phyloP scores from a whole-genome alignment of 1,139 yeast genomes.

The Kurtzmaniella quercitrusa region DNA sequence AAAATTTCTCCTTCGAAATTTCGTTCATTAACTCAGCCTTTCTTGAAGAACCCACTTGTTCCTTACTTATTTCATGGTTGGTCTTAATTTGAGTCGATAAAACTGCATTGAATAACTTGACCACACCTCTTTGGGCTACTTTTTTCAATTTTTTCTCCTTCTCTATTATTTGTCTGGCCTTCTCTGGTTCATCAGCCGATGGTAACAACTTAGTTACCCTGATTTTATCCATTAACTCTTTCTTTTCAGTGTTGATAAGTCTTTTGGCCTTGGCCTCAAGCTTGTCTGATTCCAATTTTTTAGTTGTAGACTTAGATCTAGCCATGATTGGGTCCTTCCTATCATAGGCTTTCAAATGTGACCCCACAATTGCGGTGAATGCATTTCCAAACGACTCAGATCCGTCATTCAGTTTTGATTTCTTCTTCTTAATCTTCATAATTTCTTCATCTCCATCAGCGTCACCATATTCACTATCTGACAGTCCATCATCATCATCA shows the following conservation, averaged over 20 bases:
- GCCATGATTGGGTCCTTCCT: constrained; percentile 88
- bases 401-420: constrained; percentile 59
- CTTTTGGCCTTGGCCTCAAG: constrained; percentile 81
- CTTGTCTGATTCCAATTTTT: constrained; percentile 75
- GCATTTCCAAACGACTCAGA: constrained; percentile 77
- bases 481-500: constrained; percentile 17
- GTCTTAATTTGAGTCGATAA: constrained; percentile 76
- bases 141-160: constrained; percentile 73
- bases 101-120: constrained; percentile 85
- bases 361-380: constrained; percentile 76
- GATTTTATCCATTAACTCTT: constrained; percentile 59
- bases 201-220: constrained; percentile 70
- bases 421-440: constrained; percentile 48
- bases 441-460: constrained; percentile 31
- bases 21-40: constrained; percentile 69
- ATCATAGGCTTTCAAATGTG: constrained; percentile 83
- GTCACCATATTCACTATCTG: constrained; percentile 21
- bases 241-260: constrained; percentile 68
- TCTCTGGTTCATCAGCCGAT: constrained; percentile 45
- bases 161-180: constrained; percentile 56
- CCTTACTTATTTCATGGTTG: constrained; percentile 34
- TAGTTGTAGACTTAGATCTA: constrained; percentile 63
- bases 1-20: constrained; percentile 82
- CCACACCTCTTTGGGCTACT: constrained; percentile 92
- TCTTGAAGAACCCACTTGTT: constrained; percentile 34